Conservation (phyloP, 768 basidiomycete species). For the Trametes sanguinea region DNA sequence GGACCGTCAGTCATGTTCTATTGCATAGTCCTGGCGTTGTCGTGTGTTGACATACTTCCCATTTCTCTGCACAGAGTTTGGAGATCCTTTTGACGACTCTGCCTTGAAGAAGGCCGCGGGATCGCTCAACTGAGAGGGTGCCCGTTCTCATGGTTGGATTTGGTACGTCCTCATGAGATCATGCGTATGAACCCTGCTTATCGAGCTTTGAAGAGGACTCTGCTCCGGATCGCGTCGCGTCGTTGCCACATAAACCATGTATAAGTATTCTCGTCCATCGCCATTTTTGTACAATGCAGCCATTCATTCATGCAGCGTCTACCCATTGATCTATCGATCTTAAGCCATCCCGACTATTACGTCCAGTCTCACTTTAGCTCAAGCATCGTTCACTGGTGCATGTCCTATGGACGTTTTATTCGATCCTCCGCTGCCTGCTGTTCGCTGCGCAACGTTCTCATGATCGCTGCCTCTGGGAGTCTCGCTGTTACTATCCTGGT, state of each 20-base stretch:
- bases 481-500: not conserved
- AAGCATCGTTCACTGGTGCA: no score
- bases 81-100: constrained; percentile 35
- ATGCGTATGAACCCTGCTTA: not conserved
- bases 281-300: constrained; percentile 9
- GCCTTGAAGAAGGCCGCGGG: constrained; percentile 26
- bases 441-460: not conserved
- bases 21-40: not conserved
- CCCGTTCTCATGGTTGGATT: not conserved
- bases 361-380: no score
- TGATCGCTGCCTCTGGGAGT: not conserved
- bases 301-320: not conserved
- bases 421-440: no score
- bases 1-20: constrained; percentile 20
- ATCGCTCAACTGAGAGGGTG: not conserved
- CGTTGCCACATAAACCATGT: not conserved
- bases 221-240: not conserved
- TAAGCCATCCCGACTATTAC: not conserved
- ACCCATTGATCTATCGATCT: not conserved
- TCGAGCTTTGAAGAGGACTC: not conserved
- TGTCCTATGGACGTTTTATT: no score
- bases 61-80: constrained; percentile 25
- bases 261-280: not conserved
- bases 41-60: no score
- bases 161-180: not conserved